Evolutionary conservation across 1,284 basidiomycete genomes (phyloP), one percentile per base, ranked within the genome.

Genomic region (Tilletia setariae): DNA sequence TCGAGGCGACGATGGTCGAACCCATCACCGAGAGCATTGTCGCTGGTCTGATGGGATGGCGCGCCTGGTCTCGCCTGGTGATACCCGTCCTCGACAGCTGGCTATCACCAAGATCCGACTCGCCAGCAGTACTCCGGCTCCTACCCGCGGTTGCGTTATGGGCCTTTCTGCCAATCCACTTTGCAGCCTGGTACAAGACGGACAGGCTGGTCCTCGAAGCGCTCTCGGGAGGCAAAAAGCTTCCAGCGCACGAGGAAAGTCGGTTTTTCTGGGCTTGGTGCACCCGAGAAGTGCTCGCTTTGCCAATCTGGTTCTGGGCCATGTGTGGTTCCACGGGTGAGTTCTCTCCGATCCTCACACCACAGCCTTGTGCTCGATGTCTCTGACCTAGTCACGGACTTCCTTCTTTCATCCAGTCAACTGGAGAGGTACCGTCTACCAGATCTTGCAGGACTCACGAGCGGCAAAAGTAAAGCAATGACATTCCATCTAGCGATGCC

Each of bases 291-390:
- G 49, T 72, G 8, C 66, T 82, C 6, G 80, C 80, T 2, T 69
- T 81, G 40, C 80, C 80, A 7, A 82, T 82, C 59, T 82, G 79
- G 79, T 63, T 70, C 2, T 78, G 76, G 72, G 79, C 80, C 19
- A 78, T 82, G 64, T 51, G 68, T n/a, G 80, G 79, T 28, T 44
- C 32, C 7, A 67, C 61, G 25, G 65, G 65, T 67, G 28, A 44
- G 65, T 19, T 49, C 16, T 62, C n/a, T 65, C 6, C 21, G 40
- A 25, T 28, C 56, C n/a, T 43, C 3, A 35, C 21, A n/a, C 19
- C 8, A 11, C 25, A 25, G 3, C 8, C 64, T 23, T 19, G 21
- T 40, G 23, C n/a, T 15, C 23, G 13, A 35, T 25, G 13, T 15
- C 4, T 30, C 19, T 21, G 13, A 63, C 44, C 28, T 63, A 19